Conservation (phyloP, 164 flowering plant genomes). For the Pachysandra terminalis region DNA sequence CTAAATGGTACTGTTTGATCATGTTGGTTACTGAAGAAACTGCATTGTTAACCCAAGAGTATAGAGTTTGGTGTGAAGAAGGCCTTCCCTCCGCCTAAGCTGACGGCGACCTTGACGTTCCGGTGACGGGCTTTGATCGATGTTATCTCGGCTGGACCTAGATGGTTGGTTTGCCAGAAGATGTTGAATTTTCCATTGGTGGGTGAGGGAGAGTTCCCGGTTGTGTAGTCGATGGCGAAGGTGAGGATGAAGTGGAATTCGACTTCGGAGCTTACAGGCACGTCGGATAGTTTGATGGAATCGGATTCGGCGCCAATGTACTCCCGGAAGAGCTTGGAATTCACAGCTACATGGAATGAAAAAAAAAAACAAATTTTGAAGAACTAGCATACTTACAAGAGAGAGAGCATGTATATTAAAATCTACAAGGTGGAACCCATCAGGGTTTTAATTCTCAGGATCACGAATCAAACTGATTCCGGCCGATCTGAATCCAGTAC, state of each 20-base stretch:
- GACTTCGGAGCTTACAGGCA: slow-evolving; percentile 5
- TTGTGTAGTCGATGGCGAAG: slow-evolving; percentile 28
- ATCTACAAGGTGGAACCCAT: too few relatives aligned
- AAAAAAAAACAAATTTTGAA: not conserved
- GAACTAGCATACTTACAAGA: too few relatives aligned
- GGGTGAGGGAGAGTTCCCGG: slow-evolving; percentile 9
- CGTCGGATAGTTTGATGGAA: slow-evolving; percentile 5
- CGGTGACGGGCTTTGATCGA: slow-evolving; percentile 18
- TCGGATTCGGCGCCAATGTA: slow-evolving; percentile 12
- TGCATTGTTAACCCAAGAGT: slow-evolving; percentile 20
- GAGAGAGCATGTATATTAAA: too few relatives aligned
- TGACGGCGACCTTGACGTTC: slow-evolving; percentile 30
- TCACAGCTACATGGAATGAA: not conserved
- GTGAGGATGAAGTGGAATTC: slow-evolving; percentile 28
- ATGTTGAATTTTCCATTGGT: slow-evolving; percentile 17
- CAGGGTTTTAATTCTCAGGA: too few relatives aligned
- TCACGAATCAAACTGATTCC: too few relatives aligned
- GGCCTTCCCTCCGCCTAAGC: slow-evolving; percentile 33
- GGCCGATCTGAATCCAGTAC: slow-evolving; percentile 21
- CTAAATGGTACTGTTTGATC: slow-evolving; percentile 6
- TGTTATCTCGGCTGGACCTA: slow-evolving; percentile 22
- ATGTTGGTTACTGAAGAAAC: slow-evolving; percentile 17
- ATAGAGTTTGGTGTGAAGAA: slow-evolving; percentile 24
- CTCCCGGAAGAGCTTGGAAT: slow-evolving; percentile 9
- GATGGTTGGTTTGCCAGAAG: slow-evolving; percentile 31